Conservation (phyloP, 371 early-diverging fungal species). For the Mucor racemosus region DNA sequence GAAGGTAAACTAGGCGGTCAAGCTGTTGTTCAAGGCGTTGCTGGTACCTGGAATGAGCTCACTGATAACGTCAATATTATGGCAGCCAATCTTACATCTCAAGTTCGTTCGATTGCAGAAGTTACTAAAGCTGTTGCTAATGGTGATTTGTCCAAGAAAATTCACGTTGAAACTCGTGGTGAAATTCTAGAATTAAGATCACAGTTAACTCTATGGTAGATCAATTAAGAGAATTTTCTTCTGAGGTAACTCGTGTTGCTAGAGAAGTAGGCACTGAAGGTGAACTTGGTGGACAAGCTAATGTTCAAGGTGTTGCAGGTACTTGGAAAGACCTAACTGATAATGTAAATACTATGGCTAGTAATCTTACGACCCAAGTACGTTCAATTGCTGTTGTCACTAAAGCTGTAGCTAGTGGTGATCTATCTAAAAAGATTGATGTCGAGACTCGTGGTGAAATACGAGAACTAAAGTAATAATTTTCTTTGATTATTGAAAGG, state of each 20-base stretch:
- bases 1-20: conserved; percentile 27
- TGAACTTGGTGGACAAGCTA: conserved; percentile 54
- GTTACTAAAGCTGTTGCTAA: conserved; percentile 60
- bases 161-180: conserved; percentile 46
- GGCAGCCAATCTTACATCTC: conserved; percentile 55
- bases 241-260: conserved; percentile 55
- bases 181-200: conserved; percentile 43
- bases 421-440: conserved; percentile 46
- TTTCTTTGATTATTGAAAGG: neutral
- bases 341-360: conserved; percentile 68
- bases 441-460: conserved; percentile 56
- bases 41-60: conserved; percentile 21
- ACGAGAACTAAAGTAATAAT: conserved; percentile 44
- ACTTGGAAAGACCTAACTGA: conserved; percentile 77
- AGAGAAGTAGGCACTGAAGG: conserved; percentile 59
- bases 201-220: conserved; percentile 44
- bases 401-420: conserved; percentile 53
- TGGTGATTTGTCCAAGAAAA: conserved; percentile 34
- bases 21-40: no score
- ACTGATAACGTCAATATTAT: conserved; percentile 45
- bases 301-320: conserved; percentile 65
- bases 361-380: conserved; percentile 55
- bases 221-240: conserved; percentile 41
- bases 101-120: conserved; percentile 57
- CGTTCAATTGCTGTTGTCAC: conserved; percentile 52